Base-by-base conservation (phyloP, 192 early-diverging fungal species). In the Coemansia erecta region DNA sequence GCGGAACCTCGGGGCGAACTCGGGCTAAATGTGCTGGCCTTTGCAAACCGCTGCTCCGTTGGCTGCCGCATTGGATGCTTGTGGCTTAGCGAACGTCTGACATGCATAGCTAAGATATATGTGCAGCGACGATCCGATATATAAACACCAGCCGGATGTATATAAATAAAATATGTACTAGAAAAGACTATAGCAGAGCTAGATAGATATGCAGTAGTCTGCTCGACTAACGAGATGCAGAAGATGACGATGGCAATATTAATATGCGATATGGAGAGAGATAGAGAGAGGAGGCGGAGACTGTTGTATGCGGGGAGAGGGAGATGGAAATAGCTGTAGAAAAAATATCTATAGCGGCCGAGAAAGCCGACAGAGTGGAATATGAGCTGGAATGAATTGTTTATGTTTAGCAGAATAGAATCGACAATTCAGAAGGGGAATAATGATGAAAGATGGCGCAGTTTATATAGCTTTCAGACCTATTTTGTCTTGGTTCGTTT, bases 21-120 rank as follows among this genome's bases (percentile, higher is more conserved):
- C 4, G 49, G 49, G 24, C 49, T 51, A 28, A 51, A 51, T 6
- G 24, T 51, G 49, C 26, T 51, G 23, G 49, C 23, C 26, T 51
- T 51, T 12, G 26, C 9, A 51, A 51, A 31, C 49, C 49, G 13
- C 24, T 28, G 49, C 14, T 8, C 28, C 24, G 15, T 23, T 28
- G 49, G n/a, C 49, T 26, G 23, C n/a, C 18, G 49, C 24, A 28
- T 13, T 1, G 49, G 23, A 12, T 28, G 49, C n/a, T n/a, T 51
- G 49, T 51, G 49, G 49, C 49, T 51, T 51, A 28, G n/a, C 24
- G 49, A 51, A 26, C 49, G 49, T 15, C 24, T 51, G 11, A 51
- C 28, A 26, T 28, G 11, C 13, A 19, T 28, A 31, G 12, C 35
- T 8, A 37, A 37, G 35, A 37, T 10, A 37, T 37, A 37, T 37